Percentiles rank a stretch among this genome's conserved stretches.
Conservation (phyloP, 495 filamentous ascomycete genomes). For the Aspergillus avenaceus region DNA sequence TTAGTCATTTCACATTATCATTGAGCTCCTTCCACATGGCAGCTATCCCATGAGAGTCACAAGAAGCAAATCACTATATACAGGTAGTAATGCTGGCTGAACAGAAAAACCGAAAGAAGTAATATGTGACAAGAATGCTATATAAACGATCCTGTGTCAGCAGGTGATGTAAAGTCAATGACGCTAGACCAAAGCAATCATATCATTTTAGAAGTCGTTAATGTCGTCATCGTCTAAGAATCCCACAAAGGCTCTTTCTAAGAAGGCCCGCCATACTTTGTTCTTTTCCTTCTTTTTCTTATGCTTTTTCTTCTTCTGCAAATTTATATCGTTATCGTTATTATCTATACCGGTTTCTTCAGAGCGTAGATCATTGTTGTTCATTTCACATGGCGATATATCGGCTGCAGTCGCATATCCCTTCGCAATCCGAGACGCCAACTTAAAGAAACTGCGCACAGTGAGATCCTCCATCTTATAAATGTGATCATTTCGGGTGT, state of each 20-base stretch:
- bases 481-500: conserved; percentile 67
- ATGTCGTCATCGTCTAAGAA: conserved; percentile 41
- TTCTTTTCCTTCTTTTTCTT: conserved; percentile 45
- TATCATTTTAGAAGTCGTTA: conserved; percentile 11
- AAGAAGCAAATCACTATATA: background rate
- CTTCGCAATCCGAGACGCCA: conserved; percentile 74
- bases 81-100: background rate
- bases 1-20: background rate
- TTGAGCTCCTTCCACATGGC: background rate
- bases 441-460: conserved; percentile 70
- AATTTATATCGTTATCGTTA: conserved; percentile 2
- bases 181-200: background rate
- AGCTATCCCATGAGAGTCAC: too few species aligned
- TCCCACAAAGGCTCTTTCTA: conserved; percentile 75
- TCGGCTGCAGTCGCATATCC: too few species aligned
- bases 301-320: conserved; percentile 23
- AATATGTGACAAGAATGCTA: too few species aligned
- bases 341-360: conserved; percentile 16
- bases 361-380: conserved; percentile 6
- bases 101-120: background rate
- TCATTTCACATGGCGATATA: too few species aligned
- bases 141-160: background rate
- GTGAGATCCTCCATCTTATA: conserved; percentile 82
- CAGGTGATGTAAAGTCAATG: background rate
- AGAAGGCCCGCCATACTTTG: conserved; percentile 67